Evolutionary conservation across 805 yeast species (phyloP).

Genomic region (Brettanomyces bruxellensis): DNA sequence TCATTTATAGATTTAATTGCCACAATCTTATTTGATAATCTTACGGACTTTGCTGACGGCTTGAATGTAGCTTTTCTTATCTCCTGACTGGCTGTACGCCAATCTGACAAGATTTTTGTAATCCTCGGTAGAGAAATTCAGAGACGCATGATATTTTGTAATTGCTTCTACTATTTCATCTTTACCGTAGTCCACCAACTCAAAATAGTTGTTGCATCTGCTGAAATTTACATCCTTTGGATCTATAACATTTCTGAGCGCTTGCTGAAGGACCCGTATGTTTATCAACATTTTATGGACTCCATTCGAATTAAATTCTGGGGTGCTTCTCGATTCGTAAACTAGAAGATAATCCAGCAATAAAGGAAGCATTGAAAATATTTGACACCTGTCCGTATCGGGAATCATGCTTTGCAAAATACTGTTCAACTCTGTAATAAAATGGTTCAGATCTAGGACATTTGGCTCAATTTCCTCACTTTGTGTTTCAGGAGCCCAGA

Average conservation of each 20-base stretch:
- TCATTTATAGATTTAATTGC: too few relatives aligned
- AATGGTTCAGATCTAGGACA: conserved; percentile 42
- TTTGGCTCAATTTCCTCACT: conserved; percentile 53
- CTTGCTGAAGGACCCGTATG: conserved; percentile 59
- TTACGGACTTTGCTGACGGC: too few relatives aligned
- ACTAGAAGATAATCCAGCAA: conserved; percentile 25
- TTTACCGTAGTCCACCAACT: conserved; percentile 42
- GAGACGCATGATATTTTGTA: not conserved
- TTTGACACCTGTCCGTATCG: conserved; percentile 18
- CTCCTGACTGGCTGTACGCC: conserved; percentile 33
- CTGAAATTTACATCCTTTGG: conserved; percentile 48
- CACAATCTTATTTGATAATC: too few relatives aligned
- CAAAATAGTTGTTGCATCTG: conserved; percentile 46
- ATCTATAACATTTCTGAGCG: conserved; percentile 50
- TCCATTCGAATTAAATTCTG: conserved; percentile 47
- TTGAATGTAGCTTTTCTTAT: conserved; percentile 5
- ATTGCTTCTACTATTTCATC: conserved; percentile 34
- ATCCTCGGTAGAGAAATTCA: conserved; percentile 34
- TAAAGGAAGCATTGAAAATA: conserved; percentile 40
- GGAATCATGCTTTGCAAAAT: conserved; percentile 27
- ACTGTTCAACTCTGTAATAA: conserved; percentile 37
- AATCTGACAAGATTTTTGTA: conserved; percentile 43
- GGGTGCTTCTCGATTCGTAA: conserved; percentile 40
- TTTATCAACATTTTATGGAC: conserved; percentile 50
- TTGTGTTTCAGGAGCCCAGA: conserved; percentile 42